These are phyloP conservation scores for Penicillium sp. DNA, from an alignment of 2,329 filamentous ascomycete species.

Conservation along the genomic window DNA sequence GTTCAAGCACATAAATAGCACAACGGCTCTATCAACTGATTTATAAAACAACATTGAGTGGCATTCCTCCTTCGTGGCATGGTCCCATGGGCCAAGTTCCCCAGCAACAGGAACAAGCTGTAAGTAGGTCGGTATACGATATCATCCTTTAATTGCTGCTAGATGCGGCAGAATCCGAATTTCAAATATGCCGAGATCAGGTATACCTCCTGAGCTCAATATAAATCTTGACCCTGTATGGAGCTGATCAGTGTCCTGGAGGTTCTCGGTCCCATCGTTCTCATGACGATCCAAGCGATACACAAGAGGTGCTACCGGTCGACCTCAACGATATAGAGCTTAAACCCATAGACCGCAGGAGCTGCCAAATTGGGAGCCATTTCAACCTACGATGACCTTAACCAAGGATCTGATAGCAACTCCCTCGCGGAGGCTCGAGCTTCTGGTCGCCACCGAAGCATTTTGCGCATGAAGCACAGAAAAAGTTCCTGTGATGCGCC, in stretches of 20 bases:
- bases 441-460: slow-evolving; percentile 20
- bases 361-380: background rate
- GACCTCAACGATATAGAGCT: background rate
- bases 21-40: background rate
- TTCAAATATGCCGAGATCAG: background rate
- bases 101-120: background rate
- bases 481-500: slow-evolving; percentile 12
- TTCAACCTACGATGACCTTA: slow-evolving; percentile 12
- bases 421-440: slow-evolving; percentile 19
- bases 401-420: slow-evolving; percentile 19
- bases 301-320: background rate
- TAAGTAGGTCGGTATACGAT: background rate
- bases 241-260: background rate
- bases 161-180: background rate
- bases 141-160: background rate
- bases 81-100: background rate
- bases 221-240: background rate
- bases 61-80: background rate
- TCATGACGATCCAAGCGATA: background rate
- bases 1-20: background rate
- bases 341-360: background rate
- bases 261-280: background rate
- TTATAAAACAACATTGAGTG: background rate
- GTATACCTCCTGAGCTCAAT: background rate
- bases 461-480: slow-evolving; percentile 22